Evolutionary conservation across 2,329 filamentous ascomycete genomes (phyloP), one percentile per base, ranked within the genome.

Genomic region (Ascochyta koolunga): DNA sequence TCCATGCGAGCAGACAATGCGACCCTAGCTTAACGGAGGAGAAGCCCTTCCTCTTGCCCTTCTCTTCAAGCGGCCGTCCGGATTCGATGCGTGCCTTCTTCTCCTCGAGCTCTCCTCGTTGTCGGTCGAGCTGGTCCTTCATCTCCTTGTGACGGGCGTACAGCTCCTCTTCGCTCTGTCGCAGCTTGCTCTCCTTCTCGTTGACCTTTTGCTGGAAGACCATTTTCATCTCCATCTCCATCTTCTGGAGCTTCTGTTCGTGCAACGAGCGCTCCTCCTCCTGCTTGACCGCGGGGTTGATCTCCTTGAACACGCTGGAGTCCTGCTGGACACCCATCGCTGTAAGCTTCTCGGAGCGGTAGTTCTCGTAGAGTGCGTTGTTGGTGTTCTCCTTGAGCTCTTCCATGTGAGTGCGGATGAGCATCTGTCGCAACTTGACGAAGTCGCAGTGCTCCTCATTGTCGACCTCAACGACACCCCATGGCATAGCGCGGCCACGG

Each of bases 181-280:
- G 96, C 77, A 99, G 83, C 82, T 99, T 99, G 86, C 91, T 96
- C 82, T 99, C 95, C 84, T 99, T 99, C 80, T 99, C 95, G 65
- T 91, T 88, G 27, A 99, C 95, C 89, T 99, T 99, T 78, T 99
- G 95, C 79, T 98, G 95, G 91, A 99, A 99, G 67, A 99, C 95
- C 91, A 97, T 96, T 91, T 99, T 99, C 95, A 99, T 99, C 80
- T 99, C 95, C 73, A 92, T 88, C 80, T 99, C 95, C 95, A 99
- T 99, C 91, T 99, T 99, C 78, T 93, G 91, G 69, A 99, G 91
- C 85, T 99, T 99, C 85, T 97, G 93, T 82, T 99, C 95, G 85
- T 99, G 95, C 67, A 99, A 84, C 62, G 90, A 89, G 71, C 95
- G 91, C 84, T 99, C 95, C 82, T 99, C 95, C 78, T 99, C 95